A percentile compares a stretch with the other conserved stretches of the same genome.
phyloP scores from a whole-genome alignment of 1,139 yeast genomes.

The Diutina catenulata region DNA sequence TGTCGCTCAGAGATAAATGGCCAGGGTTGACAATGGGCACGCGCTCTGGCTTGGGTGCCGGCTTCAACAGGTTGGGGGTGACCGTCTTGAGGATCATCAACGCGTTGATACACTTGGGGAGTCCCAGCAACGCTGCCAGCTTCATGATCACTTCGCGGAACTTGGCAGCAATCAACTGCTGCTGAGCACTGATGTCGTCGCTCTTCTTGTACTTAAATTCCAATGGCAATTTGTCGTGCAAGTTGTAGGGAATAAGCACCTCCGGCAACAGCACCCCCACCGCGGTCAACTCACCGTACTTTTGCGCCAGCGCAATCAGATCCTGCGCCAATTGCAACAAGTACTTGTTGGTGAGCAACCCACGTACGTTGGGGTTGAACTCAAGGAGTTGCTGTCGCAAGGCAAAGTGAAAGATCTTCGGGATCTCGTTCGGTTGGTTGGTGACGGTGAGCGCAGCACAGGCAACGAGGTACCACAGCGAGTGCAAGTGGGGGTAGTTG shows the following conservation, averaged over 20 bases:
- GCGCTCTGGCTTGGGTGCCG: slow-evolving; percentile 20
- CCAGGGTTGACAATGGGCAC: slow-evolving; percentile 23
- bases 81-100: slow-evolving; percentile 51
- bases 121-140: slow-evolving; percentile 66
- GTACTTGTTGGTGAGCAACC: slow-evolving; percentile 20
- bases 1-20: slow-evolving; percentile 24
- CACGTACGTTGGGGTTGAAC: slow-evolving; percentile 13
- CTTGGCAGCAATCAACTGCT: slow-evolving; percentile 37
- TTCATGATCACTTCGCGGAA: slow-evolving; percentile 70
- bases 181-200: slow-evolving; percentile 27
- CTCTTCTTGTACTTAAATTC: slow-evolving; percentile 20
- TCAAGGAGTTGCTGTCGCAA: slow-evolving; percentile 39
- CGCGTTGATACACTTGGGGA: slow-evolving; percentile 78
- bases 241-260: slow-evolving; percentile 28
- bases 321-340: slow-evolving; percentile 26
- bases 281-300: slow-evolving; percentile 27
- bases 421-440: slow-evolving; percentile 73
- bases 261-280: slow-evolving; percentile 37
- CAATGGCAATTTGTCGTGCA: slow-evolving; percentile 28
- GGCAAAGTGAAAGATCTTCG: slow-evolving; percentile 64
- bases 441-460: slow-evolving; percentile 76
- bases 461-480: slow-evolving; percentile 65
- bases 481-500: slow-evolving; percentile 32
- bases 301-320: slow-evolving; percentile 27
- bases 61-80: slow-evolving; percentile 43